Evolutionary conservation across 75 land plant species (phyloP), one percentile per base, ranked within the genome.

Genomic region (Sequoiadendron giganteum): DNA sequence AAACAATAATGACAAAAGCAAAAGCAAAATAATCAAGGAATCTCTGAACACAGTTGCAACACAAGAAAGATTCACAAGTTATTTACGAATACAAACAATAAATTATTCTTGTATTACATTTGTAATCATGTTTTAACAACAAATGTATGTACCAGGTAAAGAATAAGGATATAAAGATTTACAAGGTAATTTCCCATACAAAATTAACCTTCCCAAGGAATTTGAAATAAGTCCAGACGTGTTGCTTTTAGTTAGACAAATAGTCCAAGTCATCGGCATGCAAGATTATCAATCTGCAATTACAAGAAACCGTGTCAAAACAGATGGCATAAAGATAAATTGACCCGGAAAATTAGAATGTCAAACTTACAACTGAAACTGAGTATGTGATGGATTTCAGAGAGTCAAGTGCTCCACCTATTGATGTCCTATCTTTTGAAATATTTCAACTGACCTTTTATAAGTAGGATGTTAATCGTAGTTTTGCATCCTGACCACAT

Each of bases 131-230:
- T 25, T 82, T 36, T n/a, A 82, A 47, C 15, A n/a, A n/a, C 34
- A 43, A 25, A 25, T 45, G 13, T 28, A 34, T 47, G 30, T 47
- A 28, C 16, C 30, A 81, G 25, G 48, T 28, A n/a, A 25, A 28
- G 32, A 82, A 28, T 28, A 82, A 10, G 30, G 15, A 82, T 45
- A 28, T 28, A 25, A 45, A 82, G 4, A n/a, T 82, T 43, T 13
- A 5, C 52, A n/a, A n/a, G 52, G 10, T 13, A 82, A 28, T 82
- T 42, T 47, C 84, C 52, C 2, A 45, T n/a, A 45, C 30, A 82
- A 82, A 82, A 82, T 10, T 82, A 82, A 40, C 84, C 84, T 47
- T 82, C 49, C 52, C 48, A n/a, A 45, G n/a, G 54, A 30, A 82
- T 47, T n/a, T 47, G 10, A 19, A 81, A 81, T 40, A 45, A 25